Evolutionary conservation across 768 basidiomycete species (phyloP), one percentile per base, ranked within the genome.

Genomic region (Gloeopeniophorella convolvens): DNA sequence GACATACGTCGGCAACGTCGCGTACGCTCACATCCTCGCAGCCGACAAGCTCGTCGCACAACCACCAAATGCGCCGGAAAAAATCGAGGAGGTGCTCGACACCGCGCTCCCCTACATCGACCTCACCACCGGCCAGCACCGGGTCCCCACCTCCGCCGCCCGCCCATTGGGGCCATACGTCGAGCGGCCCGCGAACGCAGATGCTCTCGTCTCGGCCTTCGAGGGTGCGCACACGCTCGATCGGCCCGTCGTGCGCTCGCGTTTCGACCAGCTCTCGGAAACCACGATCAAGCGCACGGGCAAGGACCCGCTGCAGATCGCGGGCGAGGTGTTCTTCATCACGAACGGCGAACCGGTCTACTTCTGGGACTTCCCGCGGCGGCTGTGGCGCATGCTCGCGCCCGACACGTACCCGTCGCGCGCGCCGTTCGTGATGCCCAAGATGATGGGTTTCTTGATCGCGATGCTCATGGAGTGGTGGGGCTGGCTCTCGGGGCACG

Each of bases 1-100:
- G 80, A 96, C 94, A 5, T 97, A 97, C 63, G 91, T 98, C 59
- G 91, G 83, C 46, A 99, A 99, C 65, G 84, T 95, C 54, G 95
- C 93, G 1, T 79, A 86, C 60, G 94, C 93, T 3, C 96, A 99
- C 65, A 71, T 99, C 12, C 79, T 98, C 44, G 96, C 96, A 10
- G 85, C 89, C 18, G 94, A 97, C 72, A 88, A 82, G 62, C 80
- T 99, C 35, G 74, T 72, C 42, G 69, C 74, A 11, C 71, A 76
- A 0, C 70, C 77, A 20, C 72, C 77, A 1, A 68, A 72, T 13
- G 68, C 74, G 15, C 57, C 66, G 13, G 59, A 56, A 7, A 48
- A 47, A 42, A 43, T 56, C 43, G 54, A 77, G 59, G 59, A 70
- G 30, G 60, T 65, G 1, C 60, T 78, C 15, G 67, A 81, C 20